These are phyloP conservation scores for Vitellaria paradoxa DNA, from an alignment of 179 eudicot species.

Conservation along the genomic window DNA sequence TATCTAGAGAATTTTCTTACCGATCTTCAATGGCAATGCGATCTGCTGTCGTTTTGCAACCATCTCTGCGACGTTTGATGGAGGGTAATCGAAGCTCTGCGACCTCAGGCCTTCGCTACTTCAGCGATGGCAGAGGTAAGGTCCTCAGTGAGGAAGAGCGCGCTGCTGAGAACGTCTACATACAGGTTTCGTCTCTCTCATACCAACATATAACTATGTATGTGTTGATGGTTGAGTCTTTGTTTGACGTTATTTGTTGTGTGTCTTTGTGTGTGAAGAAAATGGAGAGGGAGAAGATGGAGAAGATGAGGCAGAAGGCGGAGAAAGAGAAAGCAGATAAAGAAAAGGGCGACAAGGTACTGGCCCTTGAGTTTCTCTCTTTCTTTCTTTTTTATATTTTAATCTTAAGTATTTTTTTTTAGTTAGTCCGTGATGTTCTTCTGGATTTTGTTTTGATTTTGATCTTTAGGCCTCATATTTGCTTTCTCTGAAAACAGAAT, in stretches of 20 bases:
- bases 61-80: slow-evolving; percentile 14
- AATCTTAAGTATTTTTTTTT: background rate
- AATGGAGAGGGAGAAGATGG: slow-evolving; percentile 29
- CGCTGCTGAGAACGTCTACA: slow-evolving; percentile 25
- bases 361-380: background rate
- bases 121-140: slow-evolving; percentile 11
- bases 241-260: background rate
- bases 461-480: background rate
- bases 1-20: too few relatives aligned
- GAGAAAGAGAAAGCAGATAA: slow-evolving; percentile 26
- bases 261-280: slow-evolving; percentile 8
- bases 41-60: slow-evolving; percentile 8
- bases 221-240: background rate
- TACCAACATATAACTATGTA: background rate
- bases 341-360: slow-evolving; percentile 18
- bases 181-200: slow-evolving; percentile 14
- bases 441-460: background rate
- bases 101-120: slow-evolving; percentile 8
- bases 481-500: background rate
- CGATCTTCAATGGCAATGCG: slow-evolving; percentile 21
- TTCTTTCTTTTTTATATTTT: background rate
- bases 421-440: background rate
- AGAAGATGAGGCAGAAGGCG: slow-evolving; percentile 21
- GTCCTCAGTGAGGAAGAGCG: slow-evolving; percentile 25
- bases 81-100: background rate